Percentiles rank a stretch among this genome's conserved stretches.
Conservation (phyloP, 163 green algal genomes). For the Scenedesmus sp. region DNA sequence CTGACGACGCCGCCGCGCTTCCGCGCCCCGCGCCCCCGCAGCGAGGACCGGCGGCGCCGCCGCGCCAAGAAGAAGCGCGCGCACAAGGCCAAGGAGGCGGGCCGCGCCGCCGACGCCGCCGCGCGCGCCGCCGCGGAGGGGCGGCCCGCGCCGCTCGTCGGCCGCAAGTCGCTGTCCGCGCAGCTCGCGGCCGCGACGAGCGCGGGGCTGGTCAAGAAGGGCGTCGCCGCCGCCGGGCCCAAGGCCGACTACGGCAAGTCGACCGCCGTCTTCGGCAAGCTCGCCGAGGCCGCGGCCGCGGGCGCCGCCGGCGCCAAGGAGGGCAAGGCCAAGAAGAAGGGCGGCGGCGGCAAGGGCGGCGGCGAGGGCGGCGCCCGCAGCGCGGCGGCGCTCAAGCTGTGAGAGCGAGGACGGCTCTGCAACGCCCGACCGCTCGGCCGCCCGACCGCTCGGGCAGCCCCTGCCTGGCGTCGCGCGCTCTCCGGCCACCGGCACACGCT, state of each 20-base stretch:
- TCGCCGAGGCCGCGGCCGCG: conserved; percentile 63
- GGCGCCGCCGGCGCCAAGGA: background rate
- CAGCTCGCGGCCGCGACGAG: conserved; percentile 50
- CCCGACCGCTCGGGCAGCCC: too few relatives aligned
- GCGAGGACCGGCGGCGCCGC: conserved; percentile 75
- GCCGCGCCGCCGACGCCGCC: conserved; percentile 58
- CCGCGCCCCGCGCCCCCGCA: too few relatives aligned
- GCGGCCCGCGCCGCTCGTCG: conserved; percentile 47
- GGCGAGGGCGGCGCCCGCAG: background rate
- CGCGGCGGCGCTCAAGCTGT: conserved; percentile 22
- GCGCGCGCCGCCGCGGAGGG: conserved; percentile 50
- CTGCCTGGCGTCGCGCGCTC: too few relatives aligned
- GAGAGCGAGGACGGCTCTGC: too few relatives aligned
- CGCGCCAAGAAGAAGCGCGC: conserved; percentile 76
- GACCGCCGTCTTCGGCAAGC: conserved; percentile 74
- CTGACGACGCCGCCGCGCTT: too few relatives aligned
- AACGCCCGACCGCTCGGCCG: too few relatives aligned
- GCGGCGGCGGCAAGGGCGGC: conserved; percentile 5
- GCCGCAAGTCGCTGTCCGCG: conserved; percentile 61
- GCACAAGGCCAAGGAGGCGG: conserved; percentile 60
- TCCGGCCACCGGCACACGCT: too few relatives aligned
- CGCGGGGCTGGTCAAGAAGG: conserved; percentile 54
- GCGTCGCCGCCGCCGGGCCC: background rate
- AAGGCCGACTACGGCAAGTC: conserved; percentile 68
- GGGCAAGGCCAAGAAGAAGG: conserved; percentile 27